Evolutionary conservation across 352 stramenopile species (phyloP), one percentile per base, ranked within the genome.

Genomic region (Pythium grandisporangium): DNA sequence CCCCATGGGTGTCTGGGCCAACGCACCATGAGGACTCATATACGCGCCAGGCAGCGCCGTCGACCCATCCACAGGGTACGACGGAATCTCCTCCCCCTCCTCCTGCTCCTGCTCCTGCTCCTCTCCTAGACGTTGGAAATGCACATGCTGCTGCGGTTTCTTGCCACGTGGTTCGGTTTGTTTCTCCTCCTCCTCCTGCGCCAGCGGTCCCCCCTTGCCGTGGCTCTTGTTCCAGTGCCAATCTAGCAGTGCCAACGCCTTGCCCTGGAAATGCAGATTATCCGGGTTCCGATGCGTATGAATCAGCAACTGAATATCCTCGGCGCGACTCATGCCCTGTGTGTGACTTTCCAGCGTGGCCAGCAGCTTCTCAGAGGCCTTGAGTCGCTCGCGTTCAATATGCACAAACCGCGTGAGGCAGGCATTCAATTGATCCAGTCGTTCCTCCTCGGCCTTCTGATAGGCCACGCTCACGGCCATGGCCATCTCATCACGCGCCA

Each of bases 211-310:
- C n/a, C n/a, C n/a, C n/a, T n/a, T n/a, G n/a, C n/a, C n/a, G n/a
- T n/a, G n/a, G n/a, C n/a, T n/a, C 29, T 87, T 86, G 10, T 46
- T 61, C 75, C 76, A 89, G 36, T 93, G 76, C 79, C 79, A 93
- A 47, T 93, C 79, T 20, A 93, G 29, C 30, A 93, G 30, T n/a
- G 79, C 73, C n/a, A 93, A 42, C 19, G 79, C 79, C 44, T 90
- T 93, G 6, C 79, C 79, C 36, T 93, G 79, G 44, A 93, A 93
- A 42, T 93, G 79, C 74, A 93, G 73, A 34, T 88, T 93, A 48
- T 93, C 79, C 1, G 76, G 71, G 48, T 93, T 79, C 2, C 74
- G 72, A 30, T 74, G 74, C 36, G 87, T 93, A 55, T 93, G 70
- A 43, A 93, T 90, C 16, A 90, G 44, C 30, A 93, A 42, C 38